Evolutionary conservation across 2,329 filamentous ascomycete genomes (phyloP), one percentile per base, ranked within the genome.

Genomic region (Daldinia sp.): DNA sequence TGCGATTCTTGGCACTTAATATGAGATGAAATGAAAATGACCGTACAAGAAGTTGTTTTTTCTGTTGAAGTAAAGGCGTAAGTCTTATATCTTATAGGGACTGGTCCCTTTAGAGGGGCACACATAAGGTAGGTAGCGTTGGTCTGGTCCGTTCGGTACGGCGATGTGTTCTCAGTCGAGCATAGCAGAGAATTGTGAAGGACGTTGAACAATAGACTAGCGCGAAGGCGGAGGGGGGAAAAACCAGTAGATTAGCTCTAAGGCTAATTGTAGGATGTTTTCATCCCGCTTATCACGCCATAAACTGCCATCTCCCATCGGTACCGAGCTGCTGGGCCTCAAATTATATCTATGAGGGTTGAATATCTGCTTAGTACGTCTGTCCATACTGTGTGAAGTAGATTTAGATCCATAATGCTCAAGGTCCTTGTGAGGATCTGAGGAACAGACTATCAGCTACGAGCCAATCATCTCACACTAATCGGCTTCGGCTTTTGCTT

Each of bases 271-370:
- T 48, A 59, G 49, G 51, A 27, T 35, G 34, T 21, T 60, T 63
- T 57, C 39, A 29, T 58, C 54, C 65, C 63, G 63, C 57, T 45
- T 58, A 66, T 68, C 56, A 64, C 65, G 65, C 65, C 65, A 68
- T 68, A 47, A 58, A 63, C 63, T 66, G 65, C 65, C 53, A 66
- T 68, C 63, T 61, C 49, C 65, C 65, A 63, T 63, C 65, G 62
- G 62, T 64, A 63, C 65, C 65, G 61, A 66, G 39, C 60, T 61
- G 53, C 35, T 56, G 56, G 62, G 65, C 49, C 58, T 61, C 29
- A 17, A 59, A 47, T 13, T 41, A 23, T 32, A 19, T 25, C 19
- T 25, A 48, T 48, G 52, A 43, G 51, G 32, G 37, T 30, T 39
- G 45, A 27, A 45, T 45, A 34, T 48, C 58, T n/a, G n/a, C n/a